These are phyloP conservation scores for Suillus fuscotomentosus DNA, from an alignment of 768 basidiomycete species.

Conservation along the genomic window DNA sequence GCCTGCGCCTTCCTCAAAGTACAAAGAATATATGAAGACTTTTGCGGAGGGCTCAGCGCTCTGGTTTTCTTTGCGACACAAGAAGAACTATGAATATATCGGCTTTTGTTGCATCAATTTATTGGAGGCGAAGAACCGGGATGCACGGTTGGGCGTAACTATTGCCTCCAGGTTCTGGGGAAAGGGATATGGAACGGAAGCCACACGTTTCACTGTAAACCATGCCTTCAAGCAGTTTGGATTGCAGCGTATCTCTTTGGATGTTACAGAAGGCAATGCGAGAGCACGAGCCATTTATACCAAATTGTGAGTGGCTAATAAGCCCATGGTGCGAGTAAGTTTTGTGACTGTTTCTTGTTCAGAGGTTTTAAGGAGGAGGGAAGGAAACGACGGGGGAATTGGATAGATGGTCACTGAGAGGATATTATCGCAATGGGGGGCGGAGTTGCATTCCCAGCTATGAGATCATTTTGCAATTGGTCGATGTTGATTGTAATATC, in stretches of 20 bases:
- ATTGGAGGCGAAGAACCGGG: constrained; percentile 22
- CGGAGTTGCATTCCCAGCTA: background rate
- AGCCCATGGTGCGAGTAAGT: background rate
- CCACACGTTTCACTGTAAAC: constrained; percentile 32
- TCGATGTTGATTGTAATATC: too few species aligned
- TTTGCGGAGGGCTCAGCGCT: constrained; percentile 11
- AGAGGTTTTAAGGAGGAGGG: constrained; percentile 35
- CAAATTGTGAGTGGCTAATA: constrained; percentile 30
- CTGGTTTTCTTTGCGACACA: constrained; percentile 19
- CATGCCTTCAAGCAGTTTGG: constrained; percentile 33
- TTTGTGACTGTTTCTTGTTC: background rate
- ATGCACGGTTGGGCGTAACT: constrained; percentile 24
- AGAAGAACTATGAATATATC: constrained; percentile 17
- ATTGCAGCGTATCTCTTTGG: constrained; percentile 37
- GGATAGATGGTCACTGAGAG: constrained; percentile 25
- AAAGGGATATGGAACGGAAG: constrained; percentile 35
- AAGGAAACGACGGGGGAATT: constrained; percentile 15
- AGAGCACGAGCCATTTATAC: constrained; percentile 32
- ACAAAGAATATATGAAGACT: background rate
- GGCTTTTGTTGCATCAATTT: constrained; percentile 21
- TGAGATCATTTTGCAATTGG: too few species aligned
- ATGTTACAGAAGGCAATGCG: constrained; percentile 33
- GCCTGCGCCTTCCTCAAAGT: background rate
- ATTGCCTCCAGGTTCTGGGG: constrained; percentile 26
- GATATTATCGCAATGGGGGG: constrained; percentile 33